phyloP scores from a whole-genome alignment of 768 basidiomycete species.

The Clavaria fumosa region DNA sequence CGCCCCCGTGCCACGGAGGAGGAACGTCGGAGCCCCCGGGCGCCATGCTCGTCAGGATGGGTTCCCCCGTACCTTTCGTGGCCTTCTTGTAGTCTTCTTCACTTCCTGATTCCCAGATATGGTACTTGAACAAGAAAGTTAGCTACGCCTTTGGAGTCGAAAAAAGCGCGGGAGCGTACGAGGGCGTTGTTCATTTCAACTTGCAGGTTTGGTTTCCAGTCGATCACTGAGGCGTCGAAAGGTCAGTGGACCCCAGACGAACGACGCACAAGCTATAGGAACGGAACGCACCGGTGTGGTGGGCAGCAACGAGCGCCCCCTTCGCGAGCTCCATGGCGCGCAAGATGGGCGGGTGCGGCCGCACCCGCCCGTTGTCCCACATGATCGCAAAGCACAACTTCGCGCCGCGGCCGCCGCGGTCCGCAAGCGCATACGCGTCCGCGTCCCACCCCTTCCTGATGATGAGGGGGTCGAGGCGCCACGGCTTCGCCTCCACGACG shows the following conservation, averaged over 20 bases:
- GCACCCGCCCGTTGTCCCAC: slow-evolving; percentile 47
- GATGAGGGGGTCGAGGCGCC: slow-evolving; percentile 48
- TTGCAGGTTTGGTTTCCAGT: slow-evolving; percentile 49
- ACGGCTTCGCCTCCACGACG: slow-evolving; percentile 43
- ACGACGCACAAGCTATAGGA: background rate
- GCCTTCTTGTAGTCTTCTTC: slow-evolving; percentile 31
- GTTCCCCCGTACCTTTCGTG: slow-evolving; percentile 37
- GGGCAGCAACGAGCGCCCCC: slow-evolving; percentile 39
- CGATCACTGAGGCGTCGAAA: slow-evolving; percentile 33
- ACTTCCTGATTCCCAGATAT: slow-evolving; percentile 35
- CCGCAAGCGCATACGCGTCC: slow-evolving; percentile 38
- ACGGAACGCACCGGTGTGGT: slow-evolving; percentile 40
- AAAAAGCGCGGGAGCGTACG: slow-evolving; percentile 25
- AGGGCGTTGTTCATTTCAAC: slow-evolving; percentile 25
- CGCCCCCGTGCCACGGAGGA: too few relatives aligned
- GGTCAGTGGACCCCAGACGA: background rate
- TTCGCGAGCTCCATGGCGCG: slow-evolving; percentile 44
- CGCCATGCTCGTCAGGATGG: slow-evolving; percentile 38
- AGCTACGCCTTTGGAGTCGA: background rate
- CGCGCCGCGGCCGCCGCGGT: slow-evolving; percentile 37
- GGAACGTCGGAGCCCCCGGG: too few relatives aligned
- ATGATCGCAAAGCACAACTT: slow-evolving; percentile 42
- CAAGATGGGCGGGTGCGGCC: slow-evolving; percentile 48
- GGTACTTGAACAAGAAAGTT: slow-evolving; percentile 21
- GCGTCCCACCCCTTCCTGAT: slow-evolving; percentile 47